Conservation (phyloP, 768 basidiomycete genomes). For the Lentinula aciculospora region DNA sequence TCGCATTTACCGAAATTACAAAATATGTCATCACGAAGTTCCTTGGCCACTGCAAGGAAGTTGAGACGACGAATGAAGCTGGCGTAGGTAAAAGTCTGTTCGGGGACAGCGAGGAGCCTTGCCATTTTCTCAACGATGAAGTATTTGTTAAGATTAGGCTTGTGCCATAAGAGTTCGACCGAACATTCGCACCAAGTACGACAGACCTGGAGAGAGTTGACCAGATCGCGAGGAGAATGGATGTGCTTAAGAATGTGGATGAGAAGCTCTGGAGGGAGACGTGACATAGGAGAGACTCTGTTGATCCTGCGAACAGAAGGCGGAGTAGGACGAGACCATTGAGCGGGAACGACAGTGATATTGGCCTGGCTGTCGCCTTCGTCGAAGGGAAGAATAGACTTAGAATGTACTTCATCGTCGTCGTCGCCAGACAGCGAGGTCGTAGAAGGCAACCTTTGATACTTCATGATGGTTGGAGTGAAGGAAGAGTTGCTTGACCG, state of each 20-base stretch:
- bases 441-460: conserved; percentile 62
- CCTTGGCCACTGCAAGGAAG: conserved; percentile 63
- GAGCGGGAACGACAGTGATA: conserved; percentile 54
- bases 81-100: conserved; percentile 83
- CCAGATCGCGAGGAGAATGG: conserved; percentile 66
- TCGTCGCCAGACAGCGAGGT: conserved; percentile 79
- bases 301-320: conserved; percentile 16
- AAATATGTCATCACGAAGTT: conserved; percentile 73
- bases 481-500: conserved; percentile 15
- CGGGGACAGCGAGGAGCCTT: conserved; percentile 52
- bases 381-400: conserved; percentile 40
- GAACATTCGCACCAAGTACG: conserved; percentile 95
- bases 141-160: conserved; percentile 69
- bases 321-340: conserved; percentile 42
- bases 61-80: conserved; percentile 89
- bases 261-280: conserved; percentile 85
- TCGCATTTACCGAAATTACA: conserved; percentile 66
- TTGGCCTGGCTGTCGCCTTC: conserved; percentile 34
- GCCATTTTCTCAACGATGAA: conserved; percentile 76
- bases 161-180: conserved; percentile 93
- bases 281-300: conserved; percentile 51
- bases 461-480: conserved; percentile 34
- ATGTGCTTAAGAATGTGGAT: conserved; percentile 89
- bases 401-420: conserved; percentile 47
- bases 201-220: conserved; percentile 72